phyloP scores from a whole-genome alignment of 345 rosid genomes.

The Pugionium dolabratum region DNA sequence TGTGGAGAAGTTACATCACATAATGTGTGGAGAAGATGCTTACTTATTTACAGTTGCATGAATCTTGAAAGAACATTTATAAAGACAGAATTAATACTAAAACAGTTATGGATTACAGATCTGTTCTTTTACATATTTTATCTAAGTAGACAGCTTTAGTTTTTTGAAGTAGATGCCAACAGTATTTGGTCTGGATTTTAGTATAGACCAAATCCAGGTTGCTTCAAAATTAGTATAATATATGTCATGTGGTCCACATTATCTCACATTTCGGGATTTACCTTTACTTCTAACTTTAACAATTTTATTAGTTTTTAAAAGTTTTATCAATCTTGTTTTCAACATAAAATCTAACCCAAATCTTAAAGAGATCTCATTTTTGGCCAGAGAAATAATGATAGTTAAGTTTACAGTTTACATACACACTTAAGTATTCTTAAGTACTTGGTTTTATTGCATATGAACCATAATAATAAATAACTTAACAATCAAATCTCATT shows the following conservation, averaged over 20 bases:
- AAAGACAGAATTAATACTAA: neutral
- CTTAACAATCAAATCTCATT: neutral
- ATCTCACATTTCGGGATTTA: constrained; percentile 37
- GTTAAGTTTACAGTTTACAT: constrained; percentile 1
- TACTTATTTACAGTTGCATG: constrained; percentile 13
- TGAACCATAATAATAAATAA: neutral
- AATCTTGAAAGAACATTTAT: constrained; percentile 30
- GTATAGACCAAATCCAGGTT: constrained; percentile 40
- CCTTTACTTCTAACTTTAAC: constrained; percentile 30
- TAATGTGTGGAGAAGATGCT: constrained; percentile 22
- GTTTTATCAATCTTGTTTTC: constrained; percentile 26
- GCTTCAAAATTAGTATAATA: constrained; percentile 25
- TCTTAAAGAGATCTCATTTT: constrained; percentile 27
- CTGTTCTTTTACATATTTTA: constrained; percentile 15
- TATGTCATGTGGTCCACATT: constrained; percentile 35
- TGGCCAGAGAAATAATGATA: neutral
- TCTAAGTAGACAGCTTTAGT: constrained; percentile 15
- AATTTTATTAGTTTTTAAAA: neutral
- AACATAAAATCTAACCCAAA: constrained; percentile 33
- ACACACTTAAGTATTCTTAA: neutral
- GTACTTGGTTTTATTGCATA: neutral
- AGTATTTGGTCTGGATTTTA: constrained; percentile 34
- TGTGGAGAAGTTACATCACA: constrained; percentile 22
- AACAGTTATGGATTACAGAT: constrained; percentile 18
- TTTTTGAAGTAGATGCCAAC: constrained; percentile 23